Evolutionary conservation across 2,329 filamentous ascomycete species (phyloP).

Genomic region (Fusarium liriodendri): DNA sequence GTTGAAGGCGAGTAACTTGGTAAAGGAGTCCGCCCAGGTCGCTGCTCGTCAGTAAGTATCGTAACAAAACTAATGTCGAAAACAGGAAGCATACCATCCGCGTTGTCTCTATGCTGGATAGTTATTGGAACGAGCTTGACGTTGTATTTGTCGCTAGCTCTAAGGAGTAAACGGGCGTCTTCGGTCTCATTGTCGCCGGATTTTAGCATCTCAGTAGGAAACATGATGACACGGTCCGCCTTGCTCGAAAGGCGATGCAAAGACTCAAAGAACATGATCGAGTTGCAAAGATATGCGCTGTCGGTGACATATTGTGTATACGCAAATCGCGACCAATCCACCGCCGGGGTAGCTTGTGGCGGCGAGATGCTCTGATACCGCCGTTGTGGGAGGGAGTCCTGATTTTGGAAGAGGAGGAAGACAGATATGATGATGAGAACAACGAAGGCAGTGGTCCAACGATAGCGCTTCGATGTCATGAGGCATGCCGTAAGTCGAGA

Average conservation of each 20-base stretch:
- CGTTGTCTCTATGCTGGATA: background rate
- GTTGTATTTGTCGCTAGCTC: background rate
- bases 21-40: conserved; percentile 73
- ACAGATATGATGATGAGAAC: too few species aligned
- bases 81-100: too few species aligned
- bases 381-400: too few species aligned
- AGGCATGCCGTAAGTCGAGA: background rate
- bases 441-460: too few species aligned
- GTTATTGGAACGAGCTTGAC: background rate
- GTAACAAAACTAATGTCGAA: too few species aligned
- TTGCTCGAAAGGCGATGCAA: background rate
- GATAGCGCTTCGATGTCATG: too few species aligned
- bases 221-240: background rate
- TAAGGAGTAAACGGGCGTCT: background rate
- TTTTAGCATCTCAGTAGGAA: background rate
- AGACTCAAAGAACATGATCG: background rate
- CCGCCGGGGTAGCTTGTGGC: too few species aligned
- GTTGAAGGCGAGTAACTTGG: conserved; percentile 77
- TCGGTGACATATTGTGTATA: background rate
- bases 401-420: too few species aligned
- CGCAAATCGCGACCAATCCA: background rate
- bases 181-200: background rate
- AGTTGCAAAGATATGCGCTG: background rate
- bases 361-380: too few species aligned
- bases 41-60: conserved; percentile 35